Base-by-base conservation (phyloP, 768 basidiomycete genomes). In the Rhodotorula paludigena region DNA sequence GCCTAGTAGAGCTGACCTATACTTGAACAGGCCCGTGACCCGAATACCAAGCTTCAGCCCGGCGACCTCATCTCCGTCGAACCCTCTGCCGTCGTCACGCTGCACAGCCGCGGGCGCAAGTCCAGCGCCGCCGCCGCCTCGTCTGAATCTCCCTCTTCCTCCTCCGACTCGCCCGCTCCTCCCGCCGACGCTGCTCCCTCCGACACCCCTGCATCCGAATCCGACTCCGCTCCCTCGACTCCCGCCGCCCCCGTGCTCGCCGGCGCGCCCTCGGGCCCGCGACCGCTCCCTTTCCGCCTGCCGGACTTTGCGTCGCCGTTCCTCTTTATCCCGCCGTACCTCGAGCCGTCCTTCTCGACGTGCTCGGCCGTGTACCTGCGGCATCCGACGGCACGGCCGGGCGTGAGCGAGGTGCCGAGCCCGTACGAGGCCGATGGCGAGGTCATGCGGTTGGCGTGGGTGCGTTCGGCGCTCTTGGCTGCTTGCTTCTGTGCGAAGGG, bases 351-450 rank as follows among this genome's bases (percentile, higher is more conserved):
- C 63, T 97, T 89, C 82, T 76, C 83, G 54, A 91, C 92, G 16
- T 97, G 94, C 78, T 90, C 92, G 3, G 87, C 87, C 21, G 82
- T 97, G 58, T 98, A 94, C 77, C 85, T 98, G 39, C 89, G 96
- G 44, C 92, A 98, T 75, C 96, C 96, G 14, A 96, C 93, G 0
- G 96, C 94, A 0, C 85, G 92, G n/a, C 90, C 92, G 0, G 89
- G 89, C 11, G 92, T 94, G 80, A 90, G 88, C 23, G 96, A 99
- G 78, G 88, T 99, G 44, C 91, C 94, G 11, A 90, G 89, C 8
- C 96, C 96, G 5, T 98, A 89, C 78, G 91, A 93, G 69, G 92
- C 96, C 0, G 93, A 96, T 75, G 96, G 96, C 25, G 89, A 93
- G 71, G 82, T 96, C 20, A 84, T 98, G 68, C 86, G 90, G 64